Conservation (phyloP, 1,139 yeast species). For the Zygosaccharomyces sapae region DNA sequence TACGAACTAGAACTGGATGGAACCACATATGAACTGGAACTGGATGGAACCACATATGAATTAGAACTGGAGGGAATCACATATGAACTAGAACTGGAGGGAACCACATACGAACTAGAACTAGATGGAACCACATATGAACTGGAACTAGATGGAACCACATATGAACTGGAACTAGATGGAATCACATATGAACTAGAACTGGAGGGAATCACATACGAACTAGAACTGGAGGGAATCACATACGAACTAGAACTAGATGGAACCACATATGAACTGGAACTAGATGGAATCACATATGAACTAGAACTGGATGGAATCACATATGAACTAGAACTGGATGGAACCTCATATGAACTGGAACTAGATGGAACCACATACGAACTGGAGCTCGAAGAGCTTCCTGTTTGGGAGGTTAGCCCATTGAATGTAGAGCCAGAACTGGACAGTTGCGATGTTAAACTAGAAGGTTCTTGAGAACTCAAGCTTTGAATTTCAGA, state of each 20-base stretch:
- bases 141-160: background rate
- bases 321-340: background rate
- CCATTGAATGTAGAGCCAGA: background rate
- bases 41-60: background rate
- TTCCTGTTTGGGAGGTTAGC: background rate
- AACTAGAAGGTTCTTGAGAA: background rate
- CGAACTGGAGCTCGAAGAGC: background rate
- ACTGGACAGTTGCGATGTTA: background rate
- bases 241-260: background rate
- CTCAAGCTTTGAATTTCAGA: background rate
- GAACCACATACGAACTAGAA: background rate
- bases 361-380: background rate
- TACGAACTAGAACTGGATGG: background rate
- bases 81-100: background rate
- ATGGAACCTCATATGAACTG: background rate
- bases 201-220: background rate
- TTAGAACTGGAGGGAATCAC: background rate
- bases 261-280: background rate
- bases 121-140: background rate
- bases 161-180: background rate
- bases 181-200: background rate
- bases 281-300: background rate
- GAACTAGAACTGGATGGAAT: background rate
- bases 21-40: background rate
- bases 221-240: slow-evolving; percentile 1